Evolutionary conservation across 768 basidiomycete species (phyloP).

Genomic region (Exsudoporus frostii): DNA sequence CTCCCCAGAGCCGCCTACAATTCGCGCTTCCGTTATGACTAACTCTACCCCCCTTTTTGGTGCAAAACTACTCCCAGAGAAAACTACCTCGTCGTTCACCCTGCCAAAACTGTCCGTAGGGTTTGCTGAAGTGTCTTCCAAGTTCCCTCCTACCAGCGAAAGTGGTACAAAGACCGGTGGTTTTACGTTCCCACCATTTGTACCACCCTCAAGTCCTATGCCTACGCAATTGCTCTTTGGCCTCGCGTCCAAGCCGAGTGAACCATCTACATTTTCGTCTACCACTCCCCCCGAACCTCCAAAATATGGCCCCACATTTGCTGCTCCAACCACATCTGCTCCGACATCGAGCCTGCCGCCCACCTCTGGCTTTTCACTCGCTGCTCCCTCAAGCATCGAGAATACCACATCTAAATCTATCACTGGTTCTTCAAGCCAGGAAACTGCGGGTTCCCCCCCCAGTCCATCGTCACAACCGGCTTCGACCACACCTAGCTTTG

Average conservation of each 20-base stretch:
- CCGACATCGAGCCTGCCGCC: slow-evolving; percentile 6
- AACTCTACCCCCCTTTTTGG: slow-evolving; percentile 12
- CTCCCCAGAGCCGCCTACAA: slow-evolving; percentile 18
- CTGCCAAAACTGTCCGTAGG: slow-evolving; percentile 37
- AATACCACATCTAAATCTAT: slow-evolving; percentile 4
- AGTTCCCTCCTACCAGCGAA: slow-evolving; percentile 13
- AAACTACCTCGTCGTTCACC: slow-evolving; percentile 12
- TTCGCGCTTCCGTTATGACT: slow-evolving; percentile 4
- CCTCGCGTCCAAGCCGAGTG: slow-evolving; percentile 19
- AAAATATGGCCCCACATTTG: slow-evolving; percentile 31
- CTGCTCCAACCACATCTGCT: slow-evolving; percentile 5
- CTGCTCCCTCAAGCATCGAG: slow-evolving; percentile 5
- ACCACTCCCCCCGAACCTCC: slow-evolving; percentile 16
- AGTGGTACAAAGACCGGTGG: slow-evolving; percentile 17
- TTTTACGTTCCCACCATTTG: slow-evolving; percentile 27
- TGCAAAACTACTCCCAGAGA: slow-evolving; percentile 14
- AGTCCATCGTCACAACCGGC: slow-evolving; percentile 8
- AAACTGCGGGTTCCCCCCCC: slow-evolving; percentile 4
- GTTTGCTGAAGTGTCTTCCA: slow-evolving; percentile 13
- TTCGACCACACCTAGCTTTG: slow-evolving; percentile 14
- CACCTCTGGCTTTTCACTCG: slow-evolving; percentile 20
- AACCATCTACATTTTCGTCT: slow-evolving; percentile 11
- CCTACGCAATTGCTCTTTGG: slow-evolving; percentile 12
- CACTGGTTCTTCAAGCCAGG: slow-evolving; percentile 9
- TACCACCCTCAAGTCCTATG: slow-evolving; percentile 17